Conservation (phyloP, 2,329 filamentous ascomycete species). For the Fusarium goolgardi region DNA sequence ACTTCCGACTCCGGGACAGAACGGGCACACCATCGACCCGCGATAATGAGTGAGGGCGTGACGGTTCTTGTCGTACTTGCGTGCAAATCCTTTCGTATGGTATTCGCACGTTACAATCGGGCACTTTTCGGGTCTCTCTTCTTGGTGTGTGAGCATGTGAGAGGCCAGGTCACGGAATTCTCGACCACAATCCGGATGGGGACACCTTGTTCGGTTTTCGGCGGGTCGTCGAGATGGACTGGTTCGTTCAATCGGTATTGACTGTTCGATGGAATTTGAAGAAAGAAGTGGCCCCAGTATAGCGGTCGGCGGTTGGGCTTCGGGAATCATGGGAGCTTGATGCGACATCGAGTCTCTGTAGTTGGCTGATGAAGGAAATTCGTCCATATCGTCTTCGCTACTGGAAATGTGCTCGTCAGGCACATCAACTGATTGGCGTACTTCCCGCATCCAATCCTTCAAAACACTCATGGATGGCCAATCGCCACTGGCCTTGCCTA, state of each 20-base stretch:
- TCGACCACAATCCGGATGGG: conserved; percentile 68
- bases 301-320: conserved; percentile 26
- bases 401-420: conserved; percentile 59
- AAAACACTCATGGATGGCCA: conserved; percentile 69
- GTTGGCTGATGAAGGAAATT: conserved; percentile 47
- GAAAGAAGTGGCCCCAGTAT: conserved; percentile 30
- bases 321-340: conserved; percentile 28
- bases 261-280: conserved; percentile 40
- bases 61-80: conserved; percentile 98
- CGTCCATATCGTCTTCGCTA: conserved; percentile 63
- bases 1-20: conserved; percentile 89
- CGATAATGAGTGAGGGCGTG: conserved; percentile 98
- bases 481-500: conserved; percentile 68
- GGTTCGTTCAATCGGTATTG: conserved; percentile 44
- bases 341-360: conserved; percentile 30
- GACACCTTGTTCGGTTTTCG: conserved; percentile 63
- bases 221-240: conserved; percentile 50
- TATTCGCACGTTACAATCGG: conserved; percentile 95
- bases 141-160: conserved; percentile 96
- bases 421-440: conserved; percentile 63
- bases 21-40: conserved; percentile 97
- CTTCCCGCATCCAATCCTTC: conserved; percentile 71
- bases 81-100: conserved; percentile 90
- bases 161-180: conserved; percentile 77
- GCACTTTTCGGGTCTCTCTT: conserved; percentile 94